These are phyloP conservation scores for Polygonum maritimum DNA, from an alignment of 148 eudicot species.

Conservation along the genomic window DNA sequence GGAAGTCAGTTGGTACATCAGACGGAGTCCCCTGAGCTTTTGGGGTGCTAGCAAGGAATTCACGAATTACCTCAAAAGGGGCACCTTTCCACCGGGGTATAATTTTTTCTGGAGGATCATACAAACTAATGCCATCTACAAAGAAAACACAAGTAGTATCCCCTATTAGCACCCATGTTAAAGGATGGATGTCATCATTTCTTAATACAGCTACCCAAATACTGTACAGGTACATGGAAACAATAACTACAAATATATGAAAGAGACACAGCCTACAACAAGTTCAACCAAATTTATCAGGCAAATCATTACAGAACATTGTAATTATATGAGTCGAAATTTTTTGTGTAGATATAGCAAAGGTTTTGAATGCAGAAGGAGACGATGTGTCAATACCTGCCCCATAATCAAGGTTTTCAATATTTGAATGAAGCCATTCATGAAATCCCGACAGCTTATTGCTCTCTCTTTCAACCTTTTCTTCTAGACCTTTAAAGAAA, in stretches of 20 bases:
- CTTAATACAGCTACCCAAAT: not conserved
- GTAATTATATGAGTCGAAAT: not conserved
- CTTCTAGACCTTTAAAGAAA: conserved; percentile 75
- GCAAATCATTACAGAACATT: not conserved
- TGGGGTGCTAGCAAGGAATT: conserved; percentile 32
- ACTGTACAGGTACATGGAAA: not conserved
- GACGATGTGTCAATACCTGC: conserved; percentile 45
- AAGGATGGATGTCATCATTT: not conserved
- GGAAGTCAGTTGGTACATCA: conserved; percentile 26
- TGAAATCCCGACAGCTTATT: conserved; percentile 53
- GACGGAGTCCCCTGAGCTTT: conserved; percentile 12
- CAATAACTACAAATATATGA: not conserved
- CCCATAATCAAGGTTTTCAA: conserved; percentile 92
- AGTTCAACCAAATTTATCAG: not conserved
- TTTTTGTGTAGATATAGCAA: not conserved
- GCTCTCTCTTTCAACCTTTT: conserved; percentile 59
- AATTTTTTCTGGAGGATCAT: conserved; percentile 86
- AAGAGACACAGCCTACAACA: not conserved
- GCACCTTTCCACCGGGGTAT: conserved; percentile 93
- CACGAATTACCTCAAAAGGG: conserved; percentile 44
- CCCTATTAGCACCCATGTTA: not conserved
- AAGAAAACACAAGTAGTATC: conserved; percentile 1
- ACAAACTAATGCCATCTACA: conserved; percentile 81
- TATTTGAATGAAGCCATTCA: conserved; percentile 75
- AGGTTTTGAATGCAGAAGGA: not conserved